These are phyloP conservation scores for Suhomyces vadensis DNA, from an alignment of 805 yeast species.

Conservation along the genomic window DNA sequence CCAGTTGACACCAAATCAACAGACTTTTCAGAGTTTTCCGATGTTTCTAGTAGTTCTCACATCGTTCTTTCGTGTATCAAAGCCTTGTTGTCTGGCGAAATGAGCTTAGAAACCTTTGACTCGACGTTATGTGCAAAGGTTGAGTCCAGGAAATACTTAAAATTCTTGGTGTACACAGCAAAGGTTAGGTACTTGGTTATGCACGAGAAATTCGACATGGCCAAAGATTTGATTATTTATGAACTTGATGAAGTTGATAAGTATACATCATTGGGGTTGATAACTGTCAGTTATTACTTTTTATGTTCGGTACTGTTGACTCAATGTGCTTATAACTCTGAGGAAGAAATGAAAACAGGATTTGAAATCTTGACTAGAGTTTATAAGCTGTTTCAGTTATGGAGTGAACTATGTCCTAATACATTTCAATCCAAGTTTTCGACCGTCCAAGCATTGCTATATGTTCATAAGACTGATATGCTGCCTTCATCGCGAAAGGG, in stretches of 20 bases:
- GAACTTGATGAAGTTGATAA: constrained; percentile 20
- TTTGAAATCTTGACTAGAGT: background rate
- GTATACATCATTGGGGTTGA: constrained; percentile 10
- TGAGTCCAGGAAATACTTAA: background rate
- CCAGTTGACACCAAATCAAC: constrained; percentile 6
- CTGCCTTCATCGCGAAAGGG: background rate
- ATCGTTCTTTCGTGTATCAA: constrained; percentile 1
- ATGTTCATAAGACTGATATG: background rate
- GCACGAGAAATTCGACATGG: constrained; percentile 20
- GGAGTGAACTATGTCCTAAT: constrained; percentile 37
- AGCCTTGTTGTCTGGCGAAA: constrained; percentile 11
- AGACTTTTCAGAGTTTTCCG: background rate
- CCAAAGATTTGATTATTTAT: constrained; percentile 14
- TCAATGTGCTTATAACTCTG: constrained; percentile 9
- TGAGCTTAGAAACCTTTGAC: constrained; percentile 13
- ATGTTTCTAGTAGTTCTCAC: background rate
- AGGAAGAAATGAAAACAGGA: constrained; percentile 17
- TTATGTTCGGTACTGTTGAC: constrained; percentile 17
- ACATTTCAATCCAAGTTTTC: constrained; percentile 40
- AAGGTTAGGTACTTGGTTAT: constrained; percentile 13
- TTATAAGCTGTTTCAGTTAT: constrained; percentile 23
- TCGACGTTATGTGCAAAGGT: background rate
- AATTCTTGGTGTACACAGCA: constrained; percentile 6
- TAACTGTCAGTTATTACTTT: constrained; percentile 20
- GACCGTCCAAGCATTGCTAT: constrained; percentile 33